Evolutionary conservation across 768 basidiomycete genomes (phyloP), one percentile per base, ranked within the genome.

Genomic region (Sporobolomyces phaffii): DNA sequence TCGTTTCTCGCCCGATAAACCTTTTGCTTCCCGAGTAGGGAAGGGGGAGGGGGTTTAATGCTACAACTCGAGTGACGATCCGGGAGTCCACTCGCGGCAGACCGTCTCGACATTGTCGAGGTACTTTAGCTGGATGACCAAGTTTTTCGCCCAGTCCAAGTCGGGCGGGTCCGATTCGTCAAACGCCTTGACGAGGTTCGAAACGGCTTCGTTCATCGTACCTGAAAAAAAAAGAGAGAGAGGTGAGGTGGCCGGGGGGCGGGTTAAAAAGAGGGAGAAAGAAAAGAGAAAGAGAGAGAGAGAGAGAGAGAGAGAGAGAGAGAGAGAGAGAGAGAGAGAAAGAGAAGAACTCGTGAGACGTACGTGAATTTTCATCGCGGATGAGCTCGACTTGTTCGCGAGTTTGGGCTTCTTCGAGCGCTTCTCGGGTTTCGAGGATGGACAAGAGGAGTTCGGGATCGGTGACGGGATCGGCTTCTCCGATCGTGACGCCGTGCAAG

Each of bases 361-460:
- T 31, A 80, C 79, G 76, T 20, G 68, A 60, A 69, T 80, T 78
- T 0, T 58, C 61, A 2, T 67, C 60, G 3, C 78, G 70, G 15
- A 80, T 68, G 0, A 24, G 53, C 14, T 77, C 75, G 2, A 79
- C 75, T 38, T 79, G 73, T 14, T 76, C 73, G 50, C 73, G 68
- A 11, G 73, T 75, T 24, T 68, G 29, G 1, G 80, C 80, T 18
- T 78, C 76, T 51, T 80, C 80, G 4, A 80, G 70, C 38, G 74
- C 74, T 73, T 80, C 80, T 15, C 79, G 63, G 13, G 77, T 77
- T 65, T 80, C 78, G 67, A 80, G 64, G 38, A 80, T 77, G 43
- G 77, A 76, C 73, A 78, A 78, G 18, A 80, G 64, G 18, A 80
- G 72, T 51, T 73, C 74, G 2, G 78, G 78, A 62, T 80, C 79